Percentiles rank a stretch among this genome's conserved stretches.
Conservation (phyloP, 2,329 filamentous ascomycete genomes). For the Beauveria medogensis region DNA sequence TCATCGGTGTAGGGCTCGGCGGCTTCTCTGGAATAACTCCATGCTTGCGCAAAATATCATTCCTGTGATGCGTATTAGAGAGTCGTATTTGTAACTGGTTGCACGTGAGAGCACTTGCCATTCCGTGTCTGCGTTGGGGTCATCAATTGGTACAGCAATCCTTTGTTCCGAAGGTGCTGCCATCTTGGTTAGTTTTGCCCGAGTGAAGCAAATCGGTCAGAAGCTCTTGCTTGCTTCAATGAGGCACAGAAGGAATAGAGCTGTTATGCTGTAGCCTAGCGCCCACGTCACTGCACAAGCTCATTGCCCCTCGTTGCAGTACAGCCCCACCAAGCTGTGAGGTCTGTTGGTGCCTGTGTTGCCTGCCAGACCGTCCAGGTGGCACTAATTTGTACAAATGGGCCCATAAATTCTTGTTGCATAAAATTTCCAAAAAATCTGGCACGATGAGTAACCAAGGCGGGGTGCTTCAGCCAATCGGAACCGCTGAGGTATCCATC, state of each 20-base stretch:
- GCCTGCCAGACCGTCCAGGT: not conserved
- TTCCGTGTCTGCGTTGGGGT: slow-evolving; percentile 96
- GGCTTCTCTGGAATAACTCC: slow-evolving; percentile 97
- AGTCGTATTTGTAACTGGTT: not conserved
- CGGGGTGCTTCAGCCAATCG: slow-evolving; percentile 15
- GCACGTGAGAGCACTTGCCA: slow-evolving; percentile 51
- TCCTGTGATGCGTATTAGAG: slow-evolving; percentile 48
- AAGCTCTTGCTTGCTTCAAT: not conserved
- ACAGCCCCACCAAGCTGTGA: slow-evolving; percentile 1
- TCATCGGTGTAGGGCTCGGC: slow-evolving; percentile 88
- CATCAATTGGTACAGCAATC: slow-evolving; percentile 77
- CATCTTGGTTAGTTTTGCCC: slow-evolving; percentile 32
- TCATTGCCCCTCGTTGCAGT: not conserved
- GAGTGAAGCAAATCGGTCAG: not conserved
- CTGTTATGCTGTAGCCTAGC: slow-evolving; percentile 7
- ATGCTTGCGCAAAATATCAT: slow-evolving; percentile 95
- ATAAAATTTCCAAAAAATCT: slow-evolving; percentile 11
- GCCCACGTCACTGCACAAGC: slow-evolving; percentile 7
- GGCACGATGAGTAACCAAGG: slow-evolving; percentile 11
- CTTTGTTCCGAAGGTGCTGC: slow-evolving; percentile 55
- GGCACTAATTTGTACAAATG: slow-evolving; percentile 11
- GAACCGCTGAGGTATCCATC: slow-evolving; percentile 14
- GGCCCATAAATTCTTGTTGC: slow-evolving; percentile 3
- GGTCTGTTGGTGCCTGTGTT: not conserved
- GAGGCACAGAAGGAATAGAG: not conserved